Evolutionary conservation across 228 moss, liverwort and hornwort genomes (phyloP), one percentile per base, ranked within the genome.

Genomic region (Sphagnum magellanicum): DNA sequence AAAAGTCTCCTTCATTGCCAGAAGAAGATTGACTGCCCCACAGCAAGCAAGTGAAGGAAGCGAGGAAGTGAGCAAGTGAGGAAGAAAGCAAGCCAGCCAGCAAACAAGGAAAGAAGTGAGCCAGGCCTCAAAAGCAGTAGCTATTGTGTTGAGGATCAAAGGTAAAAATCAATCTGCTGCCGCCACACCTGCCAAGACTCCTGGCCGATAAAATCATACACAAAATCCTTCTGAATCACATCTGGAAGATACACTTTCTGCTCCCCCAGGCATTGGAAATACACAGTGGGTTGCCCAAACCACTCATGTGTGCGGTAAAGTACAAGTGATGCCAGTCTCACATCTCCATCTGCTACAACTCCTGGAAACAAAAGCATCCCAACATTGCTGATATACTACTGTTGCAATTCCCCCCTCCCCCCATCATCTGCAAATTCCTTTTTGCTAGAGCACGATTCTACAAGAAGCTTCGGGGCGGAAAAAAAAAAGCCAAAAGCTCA

Each of bases 161-260:
- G 32, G 32, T 32, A 32, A 32, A 32, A 32, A 3, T 32, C 32
- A 32, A 32, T 32, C 32, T 32, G 32, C 32, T 32, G 32, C 32
- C 3, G 32, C 32, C 32, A 66, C 82, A 95, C 95, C 95, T 95
- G 95, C 89, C 90, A 95, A 60, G 95, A 95, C 73, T 95, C 95
- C 75, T 89, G 82, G 55, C 90, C 92, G 69, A 75, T 71, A 61
- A 92, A 95, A 64, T 50, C 52, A 68, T 95, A 95, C 10, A 78
- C 67, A 65, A 81, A 53, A 71, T 78, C 73, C 70, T 95, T 95
- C 48, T 75, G 55, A 67, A 71, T 69, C 52, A 95, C 76, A 80
- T 92, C 92, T 70, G 92, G 90, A 75, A 95, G 76, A 71, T 88
- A 77, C 61, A 92, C 89, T 71, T 81, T 89, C n/a, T 71, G 71